These are phyloP conservation scores for Aspergillus luchuensis DNA, from an alignment of 2,329 filamentous ascomycete genomes.

Conservation along the genomic window DNA sequence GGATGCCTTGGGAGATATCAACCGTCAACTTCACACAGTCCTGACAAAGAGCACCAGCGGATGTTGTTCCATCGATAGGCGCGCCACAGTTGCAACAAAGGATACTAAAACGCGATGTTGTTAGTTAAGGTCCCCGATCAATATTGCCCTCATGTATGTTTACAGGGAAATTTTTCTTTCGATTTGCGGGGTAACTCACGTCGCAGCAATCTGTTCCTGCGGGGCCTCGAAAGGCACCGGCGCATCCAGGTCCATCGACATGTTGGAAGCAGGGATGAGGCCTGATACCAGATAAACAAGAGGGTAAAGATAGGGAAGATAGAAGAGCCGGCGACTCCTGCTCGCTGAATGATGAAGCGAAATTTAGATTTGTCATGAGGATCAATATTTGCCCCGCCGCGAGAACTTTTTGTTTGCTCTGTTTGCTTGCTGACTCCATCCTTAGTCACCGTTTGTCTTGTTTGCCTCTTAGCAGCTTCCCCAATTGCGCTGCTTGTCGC, in stretches of 20 bases:
- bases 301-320: not conserved
- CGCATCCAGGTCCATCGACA: constrained; percentile 60
- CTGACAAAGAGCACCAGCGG: constrained; percentile 86
- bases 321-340: constrained; percentile 1
- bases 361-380: not conserved
- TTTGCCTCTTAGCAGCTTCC: constrained; percentile 9
- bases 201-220: constrained; percentile 46
- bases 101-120: constrained; percentile 58
- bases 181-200: constrained; percentile 45
- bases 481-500: not conserved
- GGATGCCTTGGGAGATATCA: constrained; percentile 89
- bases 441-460: constrained; percentile 18
- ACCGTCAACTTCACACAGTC: constrained; percentile 94
- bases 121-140: constrained; percentile 16
- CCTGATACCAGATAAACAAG: not conserved
- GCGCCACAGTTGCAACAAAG: constrained; percentile 98
- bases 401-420: constrained; percentile 29
- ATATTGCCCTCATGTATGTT: constrained; percentile 13
- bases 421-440: constrained; percentile 14
- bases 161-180: constrained; percentile 15
- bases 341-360: not conserved
- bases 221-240: constrained; percentile 52
- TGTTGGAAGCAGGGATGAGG: constrained; percentile 18
- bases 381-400: constrained; percentile 1
- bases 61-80: constrained; percentile 86